Conservation (phyloP, 208 protist genomes). For the Leishmania tarentolae region DNA sequence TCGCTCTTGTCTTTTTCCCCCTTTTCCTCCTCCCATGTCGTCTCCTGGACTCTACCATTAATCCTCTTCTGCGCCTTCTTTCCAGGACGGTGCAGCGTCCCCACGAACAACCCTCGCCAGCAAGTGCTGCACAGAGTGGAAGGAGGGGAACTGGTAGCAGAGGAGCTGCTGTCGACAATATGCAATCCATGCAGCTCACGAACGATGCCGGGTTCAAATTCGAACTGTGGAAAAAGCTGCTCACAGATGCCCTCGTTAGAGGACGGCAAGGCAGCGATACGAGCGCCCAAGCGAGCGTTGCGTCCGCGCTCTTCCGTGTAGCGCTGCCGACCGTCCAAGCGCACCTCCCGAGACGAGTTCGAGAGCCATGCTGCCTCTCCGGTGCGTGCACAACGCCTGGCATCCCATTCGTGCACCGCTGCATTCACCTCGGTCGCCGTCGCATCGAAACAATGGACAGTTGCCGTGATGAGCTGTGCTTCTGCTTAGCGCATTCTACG, state of each 20-base stretch:
- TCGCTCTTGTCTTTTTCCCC: neutral
- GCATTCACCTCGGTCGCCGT: slow-evolving; percentile 28
- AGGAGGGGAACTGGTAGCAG: neutral
- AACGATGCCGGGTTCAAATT: slow-evolving; percentile 81
- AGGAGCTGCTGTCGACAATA: slow-evolving; percentile 19
- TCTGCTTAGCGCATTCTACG: slow-evolving; percentile 64
- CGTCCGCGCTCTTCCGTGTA: slow-evolving; percentile 32
- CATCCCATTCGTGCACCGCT: slow-evolving; percentile 35
- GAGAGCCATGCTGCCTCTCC: slow-evolving; percentile 56
- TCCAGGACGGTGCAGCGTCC: slow-evolving; percentile 2
- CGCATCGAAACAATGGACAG: slow-evolving; percentile 26
- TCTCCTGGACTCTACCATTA: neutral
- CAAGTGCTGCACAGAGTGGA: neutral
- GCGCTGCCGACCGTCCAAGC: slow-evolving; percentile 41
- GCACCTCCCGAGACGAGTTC: slow-evolving; percentile 42
- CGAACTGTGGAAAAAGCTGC: slow-evolving; percentile 61
- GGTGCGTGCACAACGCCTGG: slow-evolving; percentile 43
- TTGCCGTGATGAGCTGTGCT: slow-evolving; percentile 60
- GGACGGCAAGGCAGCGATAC: neutral
- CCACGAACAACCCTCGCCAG: neutral
- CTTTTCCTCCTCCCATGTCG: neutral
- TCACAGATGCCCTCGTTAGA: slow-evolving; percentile 5
- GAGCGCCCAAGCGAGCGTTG: slow-evolving; percentile 2
- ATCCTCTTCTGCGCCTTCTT: neutral
- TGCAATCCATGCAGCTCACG: slow-evolving; percentile 54